These are phyloP conservation scores for Benincasa hispida DNA, from an alignment of 306 rosid genomes.

Conservation along the genomic window DNA sequence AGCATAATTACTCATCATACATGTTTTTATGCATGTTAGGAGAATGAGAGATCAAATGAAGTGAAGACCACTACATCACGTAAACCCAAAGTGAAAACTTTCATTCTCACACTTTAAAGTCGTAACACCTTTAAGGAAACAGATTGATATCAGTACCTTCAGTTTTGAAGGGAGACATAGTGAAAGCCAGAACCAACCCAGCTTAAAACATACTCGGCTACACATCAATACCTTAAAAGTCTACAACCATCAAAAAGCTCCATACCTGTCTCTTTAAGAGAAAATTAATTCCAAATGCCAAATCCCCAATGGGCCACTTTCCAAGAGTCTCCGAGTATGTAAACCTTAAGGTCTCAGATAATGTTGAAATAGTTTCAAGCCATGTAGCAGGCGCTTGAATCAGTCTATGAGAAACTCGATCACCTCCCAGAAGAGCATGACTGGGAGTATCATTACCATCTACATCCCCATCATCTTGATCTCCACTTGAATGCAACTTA, in stretches of 20 bases:
- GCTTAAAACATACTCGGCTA: neutral
- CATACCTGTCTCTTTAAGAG: constrained; percentile 86
- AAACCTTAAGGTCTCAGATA: constrained; percentile 83
- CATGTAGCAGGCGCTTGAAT: constrained; percentile 92
- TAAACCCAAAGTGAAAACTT: neutral
- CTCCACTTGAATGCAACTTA: constrained; percentile 28
- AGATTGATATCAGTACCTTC: neutral
- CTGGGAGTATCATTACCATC: constrained; percentile 15
- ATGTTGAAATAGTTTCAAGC: constrained; percentile 81
- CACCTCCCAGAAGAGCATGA: constrained; percentile 33
- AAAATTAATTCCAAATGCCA: constrained; percentile 89
- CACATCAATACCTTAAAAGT: neutral
- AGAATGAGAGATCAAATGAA: neutral
- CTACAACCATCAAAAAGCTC: neutral
- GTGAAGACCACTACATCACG: neutral
- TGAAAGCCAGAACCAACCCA: neutral
- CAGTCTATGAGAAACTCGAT: constrained; percentile 63
- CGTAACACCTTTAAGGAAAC: neutral
- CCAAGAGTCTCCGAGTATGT: constrained; percentile 96
- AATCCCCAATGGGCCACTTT: constrained; percentile 96
- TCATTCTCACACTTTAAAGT: neutral
- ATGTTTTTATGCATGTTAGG: neutral
- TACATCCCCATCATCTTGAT: constrained; percentile 34
- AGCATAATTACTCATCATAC: neutral
- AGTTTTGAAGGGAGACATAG: neutral